Base-by-base conservation (phyloP, 2,329 filamentous ascomycete species). In the Trichoderma guizhouense region DNA sequence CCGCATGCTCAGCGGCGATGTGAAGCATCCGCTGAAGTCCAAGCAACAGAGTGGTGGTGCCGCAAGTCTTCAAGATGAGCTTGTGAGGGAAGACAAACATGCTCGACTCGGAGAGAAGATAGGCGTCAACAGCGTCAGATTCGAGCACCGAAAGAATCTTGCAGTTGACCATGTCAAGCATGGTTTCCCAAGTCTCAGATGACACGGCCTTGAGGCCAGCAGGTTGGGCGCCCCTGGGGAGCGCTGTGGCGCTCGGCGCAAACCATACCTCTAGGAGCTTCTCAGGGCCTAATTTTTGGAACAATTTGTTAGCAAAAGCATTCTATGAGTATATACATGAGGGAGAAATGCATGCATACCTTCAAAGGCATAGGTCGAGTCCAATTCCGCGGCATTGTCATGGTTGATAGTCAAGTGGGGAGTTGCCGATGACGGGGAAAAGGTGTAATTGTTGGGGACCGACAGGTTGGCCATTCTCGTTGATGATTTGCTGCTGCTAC, bases 71-170 rank as follows among this genome's bases (percentile, higher is more conserved):
- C 76, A 99, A 86, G 73, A 99, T 97, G 75, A 99, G 89, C 87
- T 99, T 99, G 89, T 99, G 96, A n/a, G 95, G 94, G 83, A 97
- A 99, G 77, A 99, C 94, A 81, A 99, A 99, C 95, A 99, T 97
- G 92, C 96, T 98, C 53, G 96, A 98, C 84, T 99, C 96, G 74
- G 96, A 99, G 71, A 99, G 88, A 7, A 99, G 90, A 81, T 99
- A 99, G 75, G 96, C 95, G 80, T 99, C 96, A 77, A 98, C 92
- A 79, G 95, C 91, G 74, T 97, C 94, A 28, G 95, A 97, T 80
- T 95, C 91, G 74, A 99, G 89, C 74, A 97, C 92, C 5, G 96
- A 99, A 71, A 99, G 87, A 70, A 99, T 94, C 85, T 99, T 96
- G 90, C 96, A 99, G 82, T 98, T 97, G 83, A 99, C 96, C 79